Conservation (phyloP, 805 yeast species). For the Candida palmyrensis region DNA sequence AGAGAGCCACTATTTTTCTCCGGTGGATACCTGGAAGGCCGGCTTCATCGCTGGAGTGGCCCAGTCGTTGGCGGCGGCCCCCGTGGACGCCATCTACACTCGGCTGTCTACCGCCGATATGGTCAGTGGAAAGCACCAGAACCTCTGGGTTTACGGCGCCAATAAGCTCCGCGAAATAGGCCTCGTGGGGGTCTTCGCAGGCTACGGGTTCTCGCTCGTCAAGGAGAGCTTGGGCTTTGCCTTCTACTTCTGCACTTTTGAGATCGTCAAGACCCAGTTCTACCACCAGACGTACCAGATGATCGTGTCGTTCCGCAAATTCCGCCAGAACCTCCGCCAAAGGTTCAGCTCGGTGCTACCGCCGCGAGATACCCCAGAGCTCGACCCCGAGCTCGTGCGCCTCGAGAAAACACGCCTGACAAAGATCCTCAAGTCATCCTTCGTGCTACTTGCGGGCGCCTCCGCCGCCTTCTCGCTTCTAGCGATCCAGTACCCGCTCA, state of each 20-base stretch:
- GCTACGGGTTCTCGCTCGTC: conserved; percentile 68
- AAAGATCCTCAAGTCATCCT: conserved; percentile 57
- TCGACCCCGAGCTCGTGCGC: conserved; percentile 17
- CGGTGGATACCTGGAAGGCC: conserved; percentile 62
- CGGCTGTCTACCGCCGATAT: conserved; percentile 75
- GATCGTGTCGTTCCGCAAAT: conserved; percentile 37
- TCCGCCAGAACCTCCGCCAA: conserved; percentile 18
- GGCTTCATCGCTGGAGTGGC: conserved; percentile 84
- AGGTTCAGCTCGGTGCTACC: conserved; percentile 8
- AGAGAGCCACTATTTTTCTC: conserved; percentile 15
- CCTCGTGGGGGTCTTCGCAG: conserved; percentile 81
- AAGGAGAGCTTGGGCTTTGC: conserved; percentile 87
- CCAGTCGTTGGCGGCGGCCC: conserved; percentile 90
- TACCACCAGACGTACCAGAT: conserved; percentile 43
- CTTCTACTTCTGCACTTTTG: conserved; percentile 76
- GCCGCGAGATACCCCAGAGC: conserved; percentile 9
- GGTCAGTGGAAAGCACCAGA: conserved; percentile 58
- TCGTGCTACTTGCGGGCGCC: conserved; percentile 80
- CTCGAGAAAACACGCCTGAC: conserved; percentile 34
- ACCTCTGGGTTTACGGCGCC: conserved; percentile 73
- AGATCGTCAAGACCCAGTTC: conserved; percentile 67
- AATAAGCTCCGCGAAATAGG: conserved; percentile 72
- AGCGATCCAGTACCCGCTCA: conserved; percentile 76
- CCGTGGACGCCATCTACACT: conserved; percentile 85
- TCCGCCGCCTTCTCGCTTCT: conserved; percentile 76